These are phyloP conservation scores for Clitopilus hobsonii DNA, from an alignment of 768 basidiomycete species.

Conservation along the genomic window DNA sequence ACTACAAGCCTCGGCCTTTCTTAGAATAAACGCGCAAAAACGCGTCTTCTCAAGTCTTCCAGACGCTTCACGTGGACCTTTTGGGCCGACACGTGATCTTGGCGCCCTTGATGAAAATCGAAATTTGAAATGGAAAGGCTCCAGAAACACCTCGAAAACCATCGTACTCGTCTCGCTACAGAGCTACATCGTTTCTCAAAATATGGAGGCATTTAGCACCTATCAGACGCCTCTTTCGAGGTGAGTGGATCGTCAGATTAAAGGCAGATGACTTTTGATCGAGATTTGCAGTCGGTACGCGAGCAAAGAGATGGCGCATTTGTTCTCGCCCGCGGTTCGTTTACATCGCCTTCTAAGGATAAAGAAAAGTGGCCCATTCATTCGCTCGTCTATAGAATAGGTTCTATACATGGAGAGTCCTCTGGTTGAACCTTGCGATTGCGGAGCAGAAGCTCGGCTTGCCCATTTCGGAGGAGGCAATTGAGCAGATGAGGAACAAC, in stretches of 20 bases:
- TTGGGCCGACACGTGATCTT: neutral
- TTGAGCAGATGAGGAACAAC: slow-evolving; percentile 92
- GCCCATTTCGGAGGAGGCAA: slow-evolving; percentile 83
- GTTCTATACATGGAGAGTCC: slow-evolving; percentile 89
- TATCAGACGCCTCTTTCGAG: slow-evolving; percentile 83
- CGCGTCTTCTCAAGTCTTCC: neutral
- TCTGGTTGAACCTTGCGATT: slow-evolving; percentile 95
- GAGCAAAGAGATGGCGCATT: slow-evolving; percentile 95
- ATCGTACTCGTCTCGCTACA: neutral
- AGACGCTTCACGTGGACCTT: neutral
- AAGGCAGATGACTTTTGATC: slow-evolving; percentile 5
- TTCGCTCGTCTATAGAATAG: slow-evolving; percentile 59
- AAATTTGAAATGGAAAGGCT: slow-evolving; percentile 1
- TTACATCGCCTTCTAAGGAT: neutral
- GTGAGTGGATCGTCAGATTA: slow-evolving; percentile 29
- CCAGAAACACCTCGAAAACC: neutral
- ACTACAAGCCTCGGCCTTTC: too few relatives aligned
- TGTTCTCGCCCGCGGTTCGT: slow-evolving; percentile 91
- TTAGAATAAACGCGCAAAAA: neutral
- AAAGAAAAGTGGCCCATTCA: neutral
- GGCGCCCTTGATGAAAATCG: neutral
- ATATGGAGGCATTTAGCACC: slow-evolving; percentile 60
- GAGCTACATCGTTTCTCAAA: neutral
- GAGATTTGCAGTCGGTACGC: slow-evolving; percentile 80
- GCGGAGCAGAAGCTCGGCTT: slow-evolving; percentile 96